Conservation (phyloP, 352 stramenopile species). For the Phytophthora litchii region DNA sequence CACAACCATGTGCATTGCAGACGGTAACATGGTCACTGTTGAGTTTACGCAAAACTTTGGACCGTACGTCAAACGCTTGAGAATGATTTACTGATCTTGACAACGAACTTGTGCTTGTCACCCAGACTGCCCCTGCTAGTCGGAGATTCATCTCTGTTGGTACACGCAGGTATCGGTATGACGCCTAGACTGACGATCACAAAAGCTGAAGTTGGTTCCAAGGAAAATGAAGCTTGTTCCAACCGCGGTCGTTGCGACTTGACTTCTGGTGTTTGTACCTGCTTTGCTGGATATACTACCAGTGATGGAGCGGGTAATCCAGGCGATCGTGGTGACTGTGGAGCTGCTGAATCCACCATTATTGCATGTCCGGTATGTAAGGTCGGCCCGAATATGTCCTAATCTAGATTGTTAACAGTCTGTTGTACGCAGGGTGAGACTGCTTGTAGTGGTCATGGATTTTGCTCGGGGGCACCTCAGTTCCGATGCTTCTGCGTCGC, state of each 20-base stretch:
- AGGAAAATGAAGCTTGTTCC: conserved; percentile 89
- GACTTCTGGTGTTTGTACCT: conserved; percentile 84
- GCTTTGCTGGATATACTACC: conserved; percentile 83
- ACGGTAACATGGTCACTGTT: conserved; percentile 73
- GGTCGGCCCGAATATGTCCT: neutral
- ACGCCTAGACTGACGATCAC: conserved; percentile 51
- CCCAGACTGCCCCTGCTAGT: conserved; percentile 74
- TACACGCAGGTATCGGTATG: conserved; percentile 61
- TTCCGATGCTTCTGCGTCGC: conserved; percentile 73
- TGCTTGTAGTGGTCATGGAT: conserved; percentile 75
- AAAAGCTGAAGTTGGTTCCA: conserved; percentile 81
- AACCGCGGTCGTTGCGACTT: conserved; percentile 77
- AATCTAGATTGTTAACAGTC: neutral
- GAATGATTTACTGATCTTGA: neutral
- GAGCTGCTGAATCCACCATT: conserved; percentile 52
- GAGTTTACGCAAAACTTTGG: conserved; percentile 87
- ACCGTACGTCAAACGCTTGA: conserved; percentile 33
- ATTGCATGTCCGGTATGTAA: conserved; percentile 51
- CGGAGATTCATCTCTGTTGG: conserved; percentile 59
- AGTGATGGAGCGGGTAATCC: conserved; percentile 56
- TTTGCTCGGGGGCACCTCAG: conserved; percentile 68
- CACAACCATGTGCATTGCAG: conserved; percentile 65
- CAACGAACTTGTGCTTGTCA: neutral
- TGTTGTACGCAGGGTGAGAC: conserved; percentile 47
- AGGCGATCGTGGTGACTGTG: conserved; percentile 77